Base-by-base conservation (phyloP, 2,329 filamentous ascomycete species). In the Sphaerostilbella broomeana region DNA sequence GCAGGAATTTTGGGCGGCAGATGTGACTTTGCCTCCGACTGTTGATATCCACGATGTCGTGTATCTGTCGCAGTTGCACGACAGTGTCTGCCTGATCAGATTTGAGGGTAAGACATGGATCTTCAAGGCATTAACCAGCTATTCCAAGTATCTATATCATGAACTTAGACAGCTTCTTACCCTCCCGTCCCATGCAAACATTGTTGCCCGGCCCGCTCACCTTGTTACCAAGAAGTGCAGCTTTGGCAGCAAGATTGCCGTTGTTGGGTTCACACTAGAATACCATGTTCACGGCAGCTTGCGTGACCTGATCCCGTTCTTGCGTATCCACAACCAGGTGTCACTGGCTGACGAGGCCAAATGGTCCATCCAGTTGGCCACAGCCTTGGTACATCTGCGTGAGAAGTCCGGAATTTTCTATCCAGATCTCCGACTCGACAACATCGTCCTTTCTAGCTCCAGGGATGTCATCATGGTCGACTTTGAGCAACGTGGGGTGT, bases 401-500 rank as follows among this genome's bases (percentile, higher is more conserved):
- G 55, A 62, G 32, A 59, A 62, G 11, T 64, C 65, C 9, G 52
- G 51, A 24, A 65, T 66, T 17, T 78, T 73, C 51, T 79, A 79
- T 46, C 72, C 75, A 2, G 75, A 79, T 46, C 63, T 79, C 11
- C 70, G 75, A 11, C 66, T 79, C 4, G 75, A 79, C 54, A 79
- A 79, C 47, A 62, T 79, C 22, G 69, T 79, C 3, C 56, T 78
- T 11, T 70, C 72, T 1, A 60, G 61, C 16, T 49, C 58, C 1
- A 60, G 59, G 15, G 64, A 77, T 38, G 57, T 69, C 8, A 52
- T 79, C 50, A 71, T 80, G 66, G 66, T 79, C 4, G 76, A 80
- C 45, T 77, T 80, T 50, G 76, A 80, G 55, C 75, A 79, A 54
- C 68, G 76, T 21, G 75, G 76, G 6, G 73, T 78, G 2, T 79